Conservation (phyloP, 352 stramenopile genomes). For the Phytopythium litorale region DNA sequence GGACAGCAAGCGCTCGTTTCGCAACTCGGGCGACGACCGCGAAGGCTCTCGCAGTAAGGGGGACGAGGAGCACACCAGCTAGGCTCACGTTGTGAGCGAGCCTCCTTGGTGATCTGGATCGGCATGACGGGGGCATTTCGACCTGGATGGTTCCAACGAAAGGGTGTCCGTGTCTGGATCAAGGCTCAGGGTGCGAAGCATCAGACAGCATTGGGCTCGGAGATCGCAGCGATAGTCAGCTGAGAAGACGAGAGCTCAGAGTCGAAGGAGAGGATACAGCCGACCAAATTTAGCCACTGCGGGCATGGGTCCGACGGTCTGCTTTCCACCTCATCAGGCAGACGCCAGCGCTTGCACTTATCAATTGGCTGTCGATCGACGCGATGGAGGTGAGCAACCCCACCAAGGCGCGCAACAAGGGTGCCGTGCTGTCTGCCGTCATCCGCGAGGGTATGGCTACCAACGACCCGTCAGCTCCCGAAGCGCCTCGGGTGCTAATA, state of each 20-base stretch:
- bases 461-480: background rate
- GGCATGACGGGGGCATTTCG: background rate
- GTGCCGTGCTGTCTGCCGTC: conserved; percentile 34
- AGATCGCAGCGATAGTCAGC: background rate
- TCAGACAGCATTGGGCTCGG: background rate
- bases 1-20: conserved; percentile 50
- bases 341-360: background rate
- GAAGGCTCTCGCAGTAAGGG: conserved; percentile 25
- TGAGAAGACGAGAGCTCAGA: background rate
- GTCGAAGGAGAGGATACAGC: background rate
- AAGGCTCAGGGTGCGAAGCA: background rate
- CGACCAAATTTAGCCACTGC: background rate
- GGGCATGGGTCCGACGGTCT: background rate
- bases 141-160: background rate
- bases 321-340: background rate
- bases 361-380: background rate
- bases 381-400: conserved; percentile 8
- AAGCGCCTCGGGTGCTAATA: background rate
- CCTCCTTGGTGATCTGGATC: background rate
- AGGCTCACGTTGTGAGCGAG: background rate
- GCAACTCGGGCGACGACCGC: conserved; percentile 24
- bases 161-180: background rate
- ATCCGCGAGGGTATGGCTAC: conserved; percentile 42
- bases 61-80: conserved; percentile 21
- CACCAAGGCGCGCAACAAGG: conserved; percentile 52